Conservation (phyloP, 2,329 filamentous ascomycete species). For the Fusarium vanettenii region DNA sequence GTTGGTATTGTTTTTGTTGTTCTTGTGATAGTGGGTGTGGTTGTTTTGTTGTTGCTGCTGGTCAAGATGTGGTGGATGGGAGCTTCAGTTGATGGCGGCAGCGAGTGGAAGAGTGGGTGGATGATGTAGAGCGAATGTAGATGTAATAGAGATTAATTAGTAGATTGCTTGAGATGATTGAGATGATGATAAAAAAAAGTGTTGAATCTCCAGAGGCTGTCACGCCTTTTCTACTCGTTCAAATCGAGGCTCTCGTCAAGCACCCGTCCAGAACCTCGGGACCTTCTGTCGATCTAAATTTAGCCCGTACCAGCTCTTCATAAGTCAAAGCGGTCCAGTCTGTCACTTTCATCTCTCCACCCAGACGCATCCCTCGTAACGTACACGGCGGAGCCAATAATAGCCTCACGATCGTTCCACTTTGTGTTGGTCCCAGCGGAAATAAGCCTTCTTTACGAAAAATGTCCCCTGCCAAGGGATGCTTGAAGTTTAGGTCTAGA, state of each 20-base stretch:
- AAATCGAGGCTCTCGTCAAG: neutral
- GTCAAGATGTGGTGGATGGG: neutral
- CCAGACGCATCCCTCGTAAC: neutral
- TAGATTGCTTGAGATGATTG: neutral
- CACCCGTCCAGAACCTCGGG: neutral
- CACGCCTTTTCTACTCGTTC: neutral
- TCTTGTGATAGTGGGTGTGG: neutral
- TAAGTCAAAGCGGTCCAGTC: neutral
- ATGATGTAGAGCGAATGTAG: neutral
- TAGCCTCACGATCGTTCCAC: neutral
- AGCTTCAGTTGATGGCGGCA: neutral
- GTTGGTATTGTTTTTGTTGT: neutral
- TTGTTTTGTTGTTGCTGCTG: neutral
- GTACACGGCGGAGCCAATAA: neutral
- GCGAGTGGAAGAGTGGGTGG: neutral
- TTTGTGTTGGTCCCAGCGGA: neutral
- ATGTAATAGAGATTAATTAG: neutral
- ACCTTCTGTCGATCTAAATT: neutral
- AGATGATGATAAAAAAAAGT: neutral
- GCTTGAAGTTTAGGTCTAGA: neutral
- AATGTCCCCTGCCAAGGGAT: neutral
- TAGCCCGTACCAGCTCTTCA: neutral
- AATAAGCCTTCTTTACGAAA: neutral
- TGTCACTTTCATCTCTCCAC: neutral
- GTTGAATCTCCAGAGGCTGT: neutral